Evolutionary conservation across 768 basidiomycete genomes (phyloP), one percentile per base, ranked within the genome.

Genomic region (Calocybe gangraenosa): DNA sequence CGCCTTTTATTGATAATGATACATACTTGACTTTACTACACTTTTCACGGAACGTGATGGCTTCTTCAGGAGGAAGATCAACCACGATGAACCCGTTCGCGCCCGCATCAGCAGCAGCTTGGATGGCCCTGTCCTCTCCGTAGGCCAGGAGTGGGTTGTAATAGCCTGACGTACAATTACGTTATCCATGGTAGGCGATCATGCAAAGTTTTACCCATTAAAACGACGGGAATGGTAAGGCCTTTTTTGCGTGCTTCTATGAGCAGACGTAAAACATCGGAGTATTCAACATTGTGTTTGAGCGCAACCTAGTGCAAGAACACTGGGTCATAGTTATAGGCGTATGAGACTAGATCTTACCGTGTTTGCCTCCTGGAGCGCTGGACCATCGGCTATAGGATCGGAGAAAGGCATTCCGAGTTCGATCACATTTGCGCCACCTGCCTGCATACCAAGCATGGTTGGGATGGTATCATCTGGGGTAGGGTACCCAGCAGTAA

Each of bases 11-110:
- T 20, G 30, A 11, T 28, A 39, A 19, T 35, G 17, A 74, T 56
- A 58, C 25, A 28, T 28, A 96, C 95, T 81, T 79, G 30, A 82
- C 74, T 49, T 74, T 79, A 14, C 78, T 74, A 64, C 96, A 98
- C 61, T 94, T 91, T 55, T 85, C 78, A 31, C 94, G 79, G 75
- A 99, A 98, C 19, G 75, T 68, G 51, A 94, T 68, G 22, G 96
- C 94, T 65, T 99, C 96, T 66, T 97, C 94, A 11, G 96, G 96
- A 25, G 96, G 96, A 21, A 98, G 81, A 62, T 99, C 96, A 19
- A 98, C 94, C 68, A 99, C 82, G 54, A 98, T 94, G 61, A 93
- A 99, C 1, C 96, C 96, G 63, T 95, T 98, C 0, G 92, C 96
- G 13, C 95, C 95, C 14, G 92, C 92, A 46, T 84, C 82, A 37